A percentile compares a stretch with the other conserved stretches of the same genome.
These are phyloP conservation scores for Calonectria hongkongensis DNA, from an alignment of 2,329 filamentous ascomycete genomes.

Conservation along the genomic window DNA sequence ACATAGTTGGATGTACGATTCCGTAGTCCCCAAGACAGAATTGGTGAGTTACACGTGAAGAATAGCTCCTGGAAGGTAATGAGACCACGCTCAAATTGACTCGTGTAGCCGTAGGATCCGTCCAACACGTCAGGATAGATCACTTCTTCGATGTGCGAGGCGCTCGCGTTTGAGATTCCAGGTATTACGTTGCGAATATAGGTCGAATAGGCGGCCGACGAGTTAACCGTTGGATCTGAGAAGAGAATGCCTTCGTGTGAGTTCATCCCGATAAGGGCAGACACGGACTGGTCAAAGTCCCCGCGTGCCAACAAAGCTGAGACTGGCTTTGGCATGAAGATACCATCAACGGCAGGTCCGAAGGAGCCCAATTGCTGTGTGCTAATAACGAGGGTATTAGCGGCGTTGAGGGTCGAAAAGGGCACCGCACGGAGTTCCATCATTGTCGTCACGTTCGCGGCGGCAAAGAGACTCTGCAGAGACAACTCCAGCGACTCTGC, in stretches of 20 bases:
- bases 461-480: neutral
- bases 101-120: too few species aligned
- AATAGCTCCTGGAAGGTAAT: too few species aligned
- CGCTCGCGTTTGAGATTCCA: too few species aligned
- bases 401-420: neutral
- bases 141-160: too few species aligned
- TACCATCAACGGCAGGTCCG: neutral
- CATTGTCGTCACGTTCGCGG: neutral
- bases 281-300: neutral
- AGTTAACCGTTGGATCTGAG: too few species aligned
- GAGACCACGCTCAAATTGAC: too few species aligned
- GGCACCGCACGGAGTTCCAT: neutral
- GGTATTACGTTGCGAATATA: too few species aligned
- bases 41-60: too few species aligned
- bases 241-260: neutral
- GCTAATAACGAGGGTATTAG: neutral
- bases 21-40: too few species aligned
- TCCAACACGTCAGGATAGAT: too few species aligned
- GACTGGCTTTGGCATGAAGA: neutral
- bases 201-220: too few species aligned
- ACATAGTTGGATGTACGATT: too few species aligned
- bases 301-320: neutral
- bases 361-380: neutral
- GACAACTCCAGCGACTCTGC: neutral
- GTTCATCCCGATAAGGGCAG: neutral